These are phyloP conservation scores for Eucalyptus victrix DNA, from an alignment of 345 rosid genomes.

Conservation along the genomic window DNA sequence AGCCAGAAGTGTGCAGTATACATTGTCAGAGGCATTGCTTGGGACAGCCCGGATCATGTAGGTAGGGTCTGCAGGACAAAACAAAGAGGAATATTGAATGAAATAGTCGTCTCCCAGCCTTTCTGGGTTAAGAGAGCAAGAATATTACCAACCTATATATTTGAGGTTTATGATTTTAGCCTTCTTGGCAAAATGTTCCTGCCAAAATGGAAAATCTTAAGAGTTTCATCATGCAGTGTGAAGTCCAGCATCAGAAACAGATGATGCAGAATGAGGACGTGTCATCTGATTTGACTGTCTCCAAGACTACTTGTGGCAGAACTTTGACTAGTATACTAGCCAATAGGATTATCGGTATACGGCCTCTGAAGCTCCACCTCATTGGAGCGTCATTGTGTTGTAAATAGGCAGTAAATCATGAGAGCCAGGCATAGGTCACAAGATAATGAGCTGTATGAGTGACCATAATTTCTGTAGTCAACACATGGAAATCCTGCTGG, in stretches of 20 bases:
- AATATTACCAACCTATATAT: conserved; percentile 30
- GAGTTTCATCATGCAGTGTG: not conserved
- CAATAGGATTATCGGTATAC: not conserved
- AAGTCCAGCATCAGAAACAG: not conserved
- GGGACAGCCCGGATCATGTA: conserved; percentile 71
- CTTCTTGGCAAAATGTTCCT: conserved; percentile 34
- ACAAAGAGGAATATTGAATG: not conserved
- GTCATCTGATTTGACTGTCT: not conserved
- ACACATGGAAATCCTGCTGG: not conserved
- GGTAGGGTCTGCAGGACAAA: conserved; percentile 38
- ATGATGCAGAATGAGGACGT: not conserved
- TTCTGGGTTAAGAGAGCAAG: not conserved
- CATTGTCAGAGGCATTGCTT: conserved; percentile 65
- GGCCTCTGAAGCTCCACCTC: not conserved
- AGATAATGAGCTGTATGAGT: not conserved
- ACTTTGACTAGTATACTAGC: not conserved
- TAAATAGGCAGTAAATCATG: not conserved
- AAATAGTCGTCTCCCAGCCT: not conserved
- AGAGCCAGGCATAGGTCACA: not conserved
- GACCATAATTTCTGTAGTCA: not conserved
- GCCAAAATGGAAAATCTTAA: not conserved
- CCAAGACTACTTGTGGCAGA: not conserved
- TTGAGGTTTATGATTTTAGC: conserved; percentile 46
- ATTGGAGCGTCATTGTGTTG: not conserved
- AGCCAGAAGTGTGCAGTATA: conserved; percentile 65